A percentile compares a stretch with the other conserved stretches of the same genome.
Conservation (phyloP, 2,329 filamentous ascomycete genomes). For the Xylaria sp. region DNA sequence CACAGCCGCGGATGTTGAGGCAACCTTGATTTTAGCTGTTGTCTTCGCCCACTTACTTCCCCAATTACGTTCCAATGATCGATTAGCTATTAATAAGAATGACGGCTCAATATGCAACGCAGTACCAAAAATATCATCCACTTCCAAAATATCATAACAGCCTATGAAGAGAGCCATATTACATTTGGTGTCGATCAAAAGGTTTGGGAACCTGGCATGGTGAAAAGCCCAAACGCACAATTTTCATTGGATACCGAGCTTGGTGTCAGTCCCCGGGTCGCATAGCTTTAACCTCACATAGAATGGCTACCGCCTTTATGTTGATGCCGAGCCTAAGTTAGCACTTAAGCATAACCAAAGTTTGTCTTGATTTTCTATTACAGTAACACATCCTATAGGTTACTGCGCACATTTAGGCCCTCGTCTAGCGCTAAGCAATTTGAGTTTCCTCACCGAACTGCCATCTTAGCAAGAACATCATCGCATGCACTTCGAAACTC, state of each 20-base stretch:
- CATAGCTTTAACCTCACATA: constrained; percentile 4
- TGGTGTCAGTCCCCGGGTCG: background rate
- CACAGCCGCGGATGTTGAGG: constrained; percentile 6
- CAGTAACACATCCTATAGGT: constrained; percentile 6
- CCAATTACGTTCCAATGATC: background rate
- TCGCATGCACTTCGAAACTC: constrained; percentile 16
- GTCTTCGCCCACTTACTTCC: background rate
- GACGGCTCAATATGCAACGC: background rate
- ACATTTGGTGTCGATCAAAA: background rate
- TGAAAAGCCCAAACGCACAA: background rate
- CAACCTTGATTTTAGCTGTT: constrained; percentile 7
- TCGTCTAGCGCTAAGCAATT: background rate
- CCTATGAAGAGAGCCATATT: background rate
- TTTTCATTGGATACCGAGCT: background rate
- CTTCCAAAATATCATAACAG: background rate
- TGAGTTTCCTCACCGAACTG: constrained; percentile 9
- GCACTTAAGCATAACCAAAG: constrained; percentile 16
- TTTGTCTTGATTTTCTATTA: background rate
- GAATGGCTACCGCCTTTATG: background rate
- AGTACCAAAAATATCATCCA: background rate
- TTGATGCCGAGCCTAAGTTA: constrained; percentile 9
- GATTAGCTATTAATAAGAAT: background rate
- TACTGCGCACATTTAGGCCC: background rate
- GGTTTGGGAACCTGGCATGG: constrained; percentile 1
- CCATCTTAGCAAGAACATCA: constrained; percentile 11